Evolutionary conservation across 257 asterid species (phyloP).

Genomic region (Solanum tarijense): DNA sequence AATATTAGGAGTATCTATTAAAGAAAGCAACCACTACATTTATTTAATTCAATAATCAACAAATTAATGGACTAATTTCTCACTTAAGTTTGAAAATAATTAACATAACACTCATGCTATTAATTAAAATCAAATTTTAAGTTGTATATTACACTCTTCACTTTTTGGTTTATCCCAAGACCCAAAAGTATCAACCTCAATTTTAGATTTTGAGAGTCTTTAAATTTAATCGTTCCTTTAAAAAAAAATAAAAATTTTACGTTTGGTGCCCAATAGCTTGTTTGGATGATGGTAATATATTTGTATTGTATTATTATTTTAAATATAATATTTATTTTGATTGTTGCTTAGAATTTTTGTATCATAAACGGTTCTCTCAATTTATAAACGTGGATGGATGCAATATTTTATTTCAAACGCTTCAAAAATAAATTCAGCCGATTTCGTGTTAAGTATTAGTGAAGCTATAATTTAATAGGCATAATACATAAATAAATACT

Average conservation of each 20-base stretch:
- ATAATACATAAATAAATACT: no score
- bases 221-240: background rate
- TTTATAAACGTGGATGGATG: no score
- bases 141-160: background rate
- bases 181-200: background rate
- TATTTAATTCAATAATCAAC: no score
- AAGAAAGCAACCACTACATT: no score
- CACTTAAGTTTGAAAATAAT: no score
- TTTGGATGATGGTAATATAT: background rate
- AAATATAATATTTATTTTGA: background rate
- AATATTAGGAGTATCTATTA: no score
- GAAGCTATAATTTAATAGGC: no score
- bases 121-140: background rate
- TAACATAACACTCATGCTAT: background rate
- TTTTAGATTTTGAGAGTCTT: background rate
- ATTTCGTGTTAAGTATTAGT: no score
- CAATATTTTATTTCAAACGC: no score
- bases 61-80: no score
- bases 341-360: background rate
- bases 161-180: background rate
- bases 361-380: no score
- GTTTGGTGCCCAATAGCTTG: background rate
- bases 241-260: background rate
- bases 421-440: no score
- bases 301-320: background rate